Percentiles rank a stretch among this genome's conserved stretches.
Conservation (phyloP, 371 early-diverging fungal species). For the Rhizopus microsporus region DNA sequence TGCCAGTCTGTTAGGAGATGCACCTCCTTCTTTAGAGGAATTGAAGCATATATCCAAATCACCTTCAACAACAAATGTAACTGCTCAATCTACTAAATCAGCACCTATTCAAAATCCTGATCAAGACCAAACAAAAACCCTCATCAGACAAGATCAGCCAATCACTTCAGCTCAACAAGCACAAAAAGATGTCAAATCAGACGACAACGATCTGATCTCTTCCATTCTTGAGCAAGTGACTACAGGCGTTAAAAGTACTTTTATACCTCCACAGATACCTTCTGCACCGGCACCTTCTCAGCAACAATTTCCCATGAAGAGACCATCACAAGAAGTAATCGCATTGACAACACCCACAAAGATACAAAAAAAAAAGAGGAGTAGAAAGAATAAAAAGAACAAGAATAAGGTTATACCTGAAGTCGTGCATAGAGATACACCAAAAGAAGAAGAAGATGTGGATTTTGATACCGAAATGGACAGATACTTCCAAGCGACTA, state of each 20-base stretch:
- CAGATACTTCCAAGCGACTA: not conserved
- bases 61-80: not conserved
- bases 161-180: not conserved
- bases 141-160: not conserved
- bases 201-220: not conserved
- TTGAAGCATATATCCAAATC: not conserved
- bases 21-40: not conserved
- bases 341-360: not conserved
- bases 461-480: constrained; percentile 4
- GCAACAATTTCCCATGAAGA: not conserved
- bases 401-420: not conserved
- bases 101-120: no score
- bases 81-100: no score
- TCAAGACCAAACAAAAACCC: not conserved
- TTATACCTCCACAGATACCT: not conserved
- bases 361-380: not conserved
- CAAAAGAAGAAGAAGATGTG: not conserved
- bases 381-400: not conserved
- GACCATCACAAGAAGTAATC: not conserved
- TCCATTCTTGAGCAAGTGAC: constrained; percentile 4
- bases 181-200: not conserved
- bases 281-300: not conserved
- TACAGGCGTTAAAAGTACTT: not conserved
- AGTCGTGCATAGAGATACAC: not conserved
- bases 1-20: not conserved